Conservation (phyloP, 2,329 filamentous ascomycete genomes). For the Microdochium trichocladiopsis region DNA sequence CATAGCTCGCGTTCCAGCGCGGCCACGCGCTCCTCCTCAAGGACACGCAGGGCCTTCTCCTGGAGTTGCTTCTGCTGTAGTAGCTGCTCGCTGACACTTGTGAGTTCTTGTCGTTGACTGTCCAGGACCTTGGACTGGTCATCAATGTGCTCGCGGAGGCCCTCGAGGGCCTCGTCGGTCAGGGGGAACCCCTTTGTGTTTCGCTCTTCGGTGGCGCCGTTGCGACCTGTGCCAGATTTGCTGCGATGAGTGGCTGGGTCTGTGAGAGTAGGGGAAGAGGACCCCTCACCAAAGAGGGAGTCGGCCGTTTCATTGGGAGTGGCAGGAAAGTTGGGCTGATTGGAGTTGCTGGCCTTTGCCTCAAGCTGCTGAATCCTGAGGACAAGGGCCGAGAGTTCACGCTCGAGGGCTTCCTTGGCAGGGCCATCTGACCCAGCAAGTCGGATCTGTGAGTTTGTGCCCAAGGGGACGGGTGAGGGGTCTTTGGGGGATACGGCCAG, state of each 20-base stretch:
- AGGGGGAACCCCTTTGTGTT: conserved; percentile 42
- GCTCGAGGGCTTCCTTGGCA: conserved; percentile 74
- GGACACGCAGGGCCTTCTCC: conserved; percentile 71
- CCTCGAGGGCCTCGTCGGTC: conserved; percentile 77
- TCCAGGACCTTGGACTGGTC: conserved; percentile 90
- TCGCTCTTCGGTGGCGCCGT: conserved; percentile 23
- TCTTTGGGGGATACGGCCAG: conserved; percentile 38
- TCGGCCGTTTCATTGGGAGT: conserved; percentile 71
- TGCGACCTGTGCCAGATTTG: conserved; percentile 35
- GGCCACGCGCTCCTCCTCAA: conserved; percentile 82
- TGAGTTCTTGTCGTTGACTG: conserved; percentile 78
- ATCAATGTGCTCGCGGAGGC: conserved; percentile 83
- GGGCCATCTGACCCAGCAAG: conserved; percentile 71
- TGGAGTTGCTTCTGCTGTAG: conserved; percentile 80
- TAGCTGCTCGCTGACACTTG: conserved; percentile 78
- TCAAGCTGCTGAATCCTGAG: conserved; percentile 77
- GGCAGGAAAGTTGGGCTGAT: conserved; percentile 60
- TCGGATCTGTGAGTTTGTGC: conserved; percentile 45
- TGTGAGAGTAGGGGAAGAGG: conserved; percentile 38
- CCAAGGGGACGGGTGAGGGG: conserved; percentile 28
- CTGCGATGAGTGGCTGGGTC: conserved; percentile 28
- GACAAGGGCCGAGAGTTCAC: conserved; percentile 73
- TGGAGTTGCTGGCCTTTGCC: conserved; percentile 59
- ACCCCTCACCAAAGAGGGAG: conserved; percentile 55
- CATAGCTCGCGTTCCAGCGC: conserved; percentile 87